These are phyloP conservation scores for Pichia phayaonensis DNA, from an alignment of 805 yeast genomes.

Conservation along the genomic window DNA sequence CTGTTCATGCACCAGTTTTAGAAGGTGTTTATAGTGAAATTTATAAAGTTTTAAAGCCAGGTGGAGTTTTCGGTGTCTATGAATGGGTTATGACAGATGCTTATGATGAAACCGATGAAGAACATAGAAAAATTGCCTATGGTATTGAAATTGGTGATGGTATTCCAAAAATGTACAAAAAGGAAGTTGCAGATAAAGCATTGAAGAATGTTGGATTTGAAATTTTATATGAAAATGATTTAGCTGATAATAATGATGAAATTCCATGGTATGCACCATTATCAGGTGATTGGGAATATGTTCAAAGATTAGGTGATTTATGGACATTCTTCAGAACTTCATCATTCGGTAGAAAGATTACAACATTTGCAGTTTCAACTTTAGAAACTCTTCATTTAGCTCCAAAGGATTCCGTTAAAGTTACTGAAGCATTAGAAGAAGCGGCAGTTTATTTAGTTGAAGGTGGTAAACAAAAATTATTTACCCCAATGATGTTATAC, in stretches of 20 bases:
- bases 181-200: conserved; percentile 82
- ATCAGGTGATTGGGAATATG: conserved; percentile 86
- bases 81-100: conserved; percentile 99
- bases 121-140: conserved; percentile 90
- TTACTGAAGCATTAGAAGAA: conserved; percentile 88
- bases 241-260: conserved; percentile 74
- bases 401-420: conserved; percentile 86
- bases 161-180: conserved; percentile 91
- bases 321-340: conserved; percentile 87
- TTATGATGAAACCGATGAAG: conserved; percentile 79
- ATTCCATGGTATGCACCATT: conserved; percentile 98
- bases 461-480: conserved; percentile 84
- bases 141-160: conserved; percentile 99
- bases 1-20: conserved; percentile 93
- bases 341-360: conserved; percentile 72
- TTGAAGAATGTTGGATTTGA: conserved; percentile 82
- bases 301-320: conserved; percentile 70
- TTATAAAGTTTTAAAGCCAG: conserved; percentile 93
- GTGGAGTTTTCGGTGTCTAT: conserved; percentile 95
- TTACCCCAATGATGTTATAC: conserved; percentile 97
- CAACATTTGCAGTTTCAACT: conserved; percentile 72
- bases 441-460: conserved; percentile 93
- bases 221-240: conserved; percentile 64
- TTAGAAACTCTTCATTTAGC: conserved; percentile 83
- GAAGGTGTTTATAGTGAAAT: conserved; percentile 95